Evolutionary conservation across 1,284 basidiomycete genomes (phyloP).

Genomic region (Leccinum subfulvum): DNA sequence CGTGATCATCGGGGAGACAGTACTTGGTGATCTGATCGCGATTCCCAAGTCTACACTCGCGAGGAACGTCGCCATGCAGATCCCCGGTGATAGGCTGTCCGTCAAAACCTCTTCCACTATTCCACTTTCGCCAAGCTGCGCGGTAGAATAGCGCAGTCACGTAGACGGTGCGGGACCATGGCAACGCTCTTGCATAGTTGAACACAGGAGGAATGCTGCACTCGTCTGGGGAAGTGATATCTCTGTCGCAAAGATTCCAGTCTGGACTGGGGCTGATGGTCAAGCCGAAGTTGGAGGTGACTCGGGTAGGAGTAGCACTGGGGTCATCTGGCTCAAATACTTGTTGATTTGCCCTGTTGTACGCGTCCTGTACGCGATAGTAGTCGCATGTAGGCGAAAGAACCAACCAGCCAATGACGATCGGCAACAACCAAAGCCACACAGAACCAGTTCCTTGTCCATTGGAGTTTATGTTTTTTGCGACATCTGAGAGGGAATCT

Average conservation of each 20-base stretch:
- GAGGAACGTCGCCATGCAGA: not conserved
- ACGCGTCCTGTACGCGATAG: conserved; percentile 29
- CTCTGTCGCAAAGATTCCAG: conserved; percentile 1
- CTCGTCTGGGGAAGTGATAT: conserved; percentile 22
- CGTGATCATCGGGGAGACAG: conserved; percentile 11
- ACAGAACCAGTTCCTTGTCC: conserved; percentile 39
- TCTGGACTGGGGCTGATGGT: conserved; percentile 17
- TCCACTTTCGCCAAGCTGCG: conserved; percentile 14
- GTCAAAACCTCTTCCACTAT: conserved; percentile 3
- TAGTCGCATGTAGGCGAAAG: conserved; percentile 42
- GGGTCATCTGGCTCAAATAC: conserved; percentile 2
- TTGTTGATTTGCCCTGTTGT: conserved; percentile 32
- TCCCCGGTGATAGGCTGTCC: not conserved
- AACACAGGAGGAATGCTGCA: conserved; percentile 28
- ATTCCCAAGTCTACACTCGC: conserved; percentile 26
- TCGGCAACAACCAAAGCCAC: conserved; percentile 43
- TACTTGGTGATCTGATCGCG: conserved; percentile 29
- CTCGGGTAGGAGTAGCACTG: not conserved
- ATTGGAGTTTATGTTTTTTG: conserved; percentile 15
- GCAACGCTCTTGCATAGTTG: conserved; percentile 31
- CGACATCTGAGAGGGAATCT: conserved; percentile 35
- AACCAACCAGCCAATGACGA: conserved; percentile 42
- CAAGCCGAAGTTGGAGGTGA: conserved; percentile 19
- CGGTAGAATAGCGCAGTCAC: conserved; percentile 22
- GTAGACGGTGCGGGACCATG: conserved; percentile 27